Conservation (phyloP, 208 protist species). For the Crithidia bombi region DNA sequence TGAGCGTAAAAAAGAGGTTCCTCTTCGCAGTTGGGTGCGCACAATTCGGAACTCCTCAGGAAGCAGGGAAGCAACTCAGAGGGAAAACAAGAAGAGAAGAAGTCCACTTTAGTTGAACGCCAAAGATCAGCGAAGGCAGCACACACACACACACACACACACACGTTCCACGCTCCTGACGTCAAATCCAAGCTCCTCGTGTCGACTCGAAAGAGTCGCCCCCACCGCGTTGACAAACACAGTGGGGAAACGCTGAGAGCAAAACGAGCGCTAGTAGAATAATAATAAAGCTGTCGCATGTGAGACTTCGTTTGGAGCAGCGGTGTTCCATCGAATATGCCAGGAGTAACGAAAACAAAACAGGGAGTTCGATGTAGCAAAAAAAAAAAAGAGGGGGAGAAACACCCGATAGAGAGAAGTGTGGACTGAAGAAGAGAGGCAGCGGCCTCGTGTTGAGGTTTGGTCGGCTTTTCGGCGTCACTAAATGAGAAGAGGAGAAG, state of each 20-base stretch:
- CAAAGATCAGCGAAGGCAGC: background rate
- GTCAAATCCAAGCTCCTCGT: background rate
- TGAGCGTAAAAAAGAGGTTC: too few relatives aligned
- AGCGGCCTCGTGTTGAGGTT: too few relatives aligned
- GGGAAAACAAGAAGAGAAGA: background rate
- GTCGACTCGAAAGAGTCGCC: background rate
- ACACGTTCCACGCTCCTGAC: too few relatives aligned
- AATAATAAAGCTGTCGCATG: too few relatives aligned
- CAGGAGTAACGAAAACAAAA: too few relatives aligned
- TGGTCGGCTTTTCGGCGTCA: too few relatives aligned
- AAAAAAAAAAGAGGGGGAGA: too few relatives aligned
- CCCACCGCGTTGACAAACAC: slow-evolving; percentile 3
- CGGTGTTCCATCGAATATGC: too few relatives aligned
- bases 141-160: background rate
- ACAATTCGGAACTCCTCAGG: background rate
- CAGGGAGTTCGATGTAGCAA: too few relatives aligned
- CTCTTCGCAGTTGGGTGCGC: background rate
- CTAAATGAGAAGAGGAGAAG: too few relatives aligned
- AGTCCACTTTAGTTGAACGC: background rate
- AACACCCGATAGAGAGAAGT: too few relatives aligned
- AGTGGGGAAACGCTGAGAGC: background rate
- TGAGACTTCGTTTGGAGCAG: background rate
- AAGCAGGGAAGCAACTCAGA: background rate
- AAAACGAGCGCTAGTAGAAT: background rate
- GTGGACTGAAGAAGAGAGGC: too few relatives aligned